Evolutionary conservation across 805 yeast species (phyloP).

Genomic region (Saccharomycopsis schoenii): DNA sequence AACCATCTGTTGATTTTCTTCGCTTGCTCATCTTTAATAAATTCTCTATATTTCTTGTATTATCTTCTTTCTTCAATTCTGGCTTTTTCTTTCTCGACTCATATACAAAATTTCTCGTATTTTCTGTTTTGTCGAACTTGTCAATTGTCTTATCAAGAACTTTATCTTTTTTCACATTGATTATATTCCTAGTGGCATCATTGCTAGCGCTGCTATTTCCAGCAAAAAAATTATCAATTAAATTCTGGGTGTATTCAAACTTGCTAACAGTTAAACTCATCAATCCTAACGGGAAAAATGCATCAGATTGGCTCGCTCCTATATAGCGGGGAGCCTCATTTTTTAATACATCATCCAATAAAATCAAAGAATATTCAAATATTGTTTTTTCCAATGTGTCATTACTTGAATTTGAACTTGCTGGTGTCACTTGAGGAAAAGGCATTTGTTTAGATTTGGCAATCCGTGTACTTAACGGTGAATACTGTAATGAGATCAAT

Average conservation of each 20-base stretch:
- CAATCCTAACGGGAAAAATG: slow-evolving; percentile 39
- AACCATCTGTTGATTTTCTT: background rate
- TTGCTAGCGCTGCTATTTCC: background rate
- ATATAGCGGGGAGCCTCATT: slow-evolving; percentile 22
- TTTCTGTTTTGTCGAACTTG: background rate
- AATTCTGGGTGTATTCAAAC: slow-evolving; percentile 33
- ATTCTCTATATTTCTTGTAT: background rate
- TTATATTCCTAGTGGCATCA: background rate
- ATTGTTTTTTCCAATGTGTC: slow-evolving; percentile 22
- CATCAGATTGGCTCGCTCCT: slow-evolving; percentile 12
- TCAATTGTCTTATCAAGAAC: background rate
- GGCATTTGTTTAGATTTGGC: slow-evolving; percentile 13
- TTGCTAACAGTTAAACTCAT: slow-evolving; percentile 44
- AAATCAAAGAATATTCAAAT: slow-evolving; percentile 27
- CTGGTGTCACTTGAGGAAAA: slow-evolving; percentile 5
- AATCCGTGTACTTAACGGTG: background rate
- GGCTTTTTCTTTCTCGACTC: slow-evolving; percentile 1
- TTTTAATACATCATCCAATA: slow-evolving; percentile 31
- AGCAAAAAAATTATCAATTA: slow-evolving; percentile 14
- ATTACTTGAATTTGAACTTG: background rate
- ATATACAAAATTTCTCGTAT: background rate
- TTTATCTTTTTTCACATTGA: background rate
- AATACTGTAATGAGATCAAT: slow-evolving; percentile 9
- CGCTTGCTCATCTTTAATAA: background rate
- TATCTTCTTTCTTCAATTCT: background rate